Percentiles rank a stretch among this genome's conserved stretches.
These are phyloP conservation scores for Striga hermonthica DNA, from an alignment of 305 asterid species.

Conservation along the genomic window DNA sequence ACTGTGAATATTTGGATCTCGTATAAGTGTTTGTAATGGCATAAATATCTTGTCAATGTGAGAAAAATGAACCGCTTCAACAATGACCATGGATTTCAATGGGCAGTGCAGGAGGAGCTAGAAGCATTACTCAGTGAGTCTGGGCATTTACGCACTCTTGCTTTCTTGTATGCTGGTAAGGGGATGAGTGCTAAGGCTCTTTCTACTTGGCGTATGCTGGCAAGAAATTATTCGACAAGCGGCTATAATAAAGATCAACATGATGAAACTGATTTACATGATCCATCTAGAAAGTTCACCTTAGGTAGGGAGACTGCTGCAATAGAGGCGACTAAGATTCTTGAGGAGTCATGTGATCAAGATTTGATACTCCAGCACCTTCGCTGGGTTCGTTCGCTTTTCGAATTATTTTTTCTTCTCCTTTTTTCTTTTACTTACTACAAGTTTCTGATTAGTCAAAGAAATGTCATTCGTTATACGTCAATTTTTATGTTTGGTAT, in stretches of 20 bases:
- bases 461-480: conserved; percentile 2
- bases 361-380: conserved; percentile 86
- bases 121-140: conserved; percentile 81
- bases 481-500: conserved; percentile 29
- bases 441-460: not conserved
- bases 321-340: conserved; percentile 73
- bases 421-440: not conserved
- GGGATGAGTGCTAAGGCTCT: conserved; percentile 90
- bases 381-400: conserved; percentile 72
- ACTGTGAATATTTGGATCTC: not conserved
- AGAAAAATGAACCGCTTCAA: conserved; percentile 29
- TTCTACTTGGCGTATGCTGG: conserved; percentile 79
- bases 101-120: conserved; percentile 99
- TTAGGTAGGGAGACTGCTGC: conserved; percentile 63
- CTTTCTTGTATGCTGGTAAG: conserved; percentile 86
- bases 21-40: conserved; percentile 21
- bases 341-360: conserved; percentile 85
- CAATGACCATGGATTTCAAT: conserved; percentile 51
- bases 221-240: conserved; percentile 59
- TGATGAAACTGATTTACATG: conserved; percentile 48
- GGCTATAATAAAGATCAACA: conserved; percentile 39
- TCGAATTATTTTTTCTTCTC: not conserved
- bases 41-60: conserved; percentile 7
- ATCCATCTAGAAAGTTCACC: conserved; percentile 36
- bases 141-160: conserved; percentile 90